Conservation (phyloP, 1,284 basidiomycete species). For the Leccinum solheimii region DNA sequence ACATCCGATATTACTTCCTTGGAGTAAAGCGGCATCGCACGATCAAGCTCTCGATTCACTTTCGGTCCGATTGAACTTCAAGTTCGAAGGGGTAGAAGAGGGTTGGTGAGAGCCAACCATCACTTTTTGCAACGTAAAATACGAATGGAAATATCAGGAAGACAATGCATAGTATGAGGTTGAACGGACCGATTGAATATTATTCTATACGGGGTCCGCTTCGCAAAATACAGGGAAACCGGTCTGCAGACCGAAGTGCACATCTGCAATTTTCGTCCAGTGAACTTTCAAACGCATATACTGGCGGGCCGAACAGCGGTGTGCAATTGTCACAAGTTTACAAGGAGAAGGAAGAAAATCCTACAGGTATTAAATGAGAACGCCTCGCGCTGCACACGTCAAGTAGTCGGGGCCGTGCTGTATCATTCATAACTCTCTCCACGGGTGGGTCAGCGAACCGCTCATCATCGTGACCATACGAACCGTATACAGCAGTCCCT, state of each 20-base stretch:
- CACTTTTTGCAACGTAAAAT: neutral
- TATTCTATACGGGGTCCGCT: neutral
- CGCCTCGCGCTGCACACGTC: neutral
- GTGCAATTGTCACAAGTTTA: slow-evolving; percentile 10
- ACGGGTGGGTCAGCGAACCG: slow-evolving; percentile 2
- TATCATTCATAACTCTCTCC: slow-evolving; percentile 10
- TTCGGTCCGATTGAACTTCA: neutral
- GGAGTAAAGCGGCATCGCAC: neutral
- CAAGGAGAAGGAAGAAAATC: slow-evolving; percentile 8
- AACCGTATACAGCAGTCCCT: neutral
- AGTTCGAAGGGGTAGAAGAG: neutral
- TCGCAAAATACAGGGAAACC: neutral
- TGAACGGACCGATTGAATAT: neutral
- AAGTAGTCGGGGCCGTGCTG: neutral
- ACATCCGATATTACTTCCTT: neutral
- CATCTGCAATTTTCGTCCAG: neutral
- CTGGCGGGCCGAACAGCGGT: neutral
- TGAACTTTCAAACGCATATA: neutral
- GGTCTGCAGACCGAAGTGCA: neutral
- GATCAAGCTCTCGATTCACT: slow-evolving; percentile 1
- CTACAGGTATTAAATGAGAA: slow-evolving; percentile 4
- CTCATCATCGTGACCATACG: neutral
- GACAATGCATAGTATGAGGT: neutral
- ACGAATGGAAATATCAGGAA: neutral
- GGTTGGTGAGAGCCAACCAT: neutral